Percentiles rank a stretch among this genome's conserved stretches.
Conservation (phyloP, 2,329 filamentous ascomycete species). For the Penicillium sp. region DNA sequence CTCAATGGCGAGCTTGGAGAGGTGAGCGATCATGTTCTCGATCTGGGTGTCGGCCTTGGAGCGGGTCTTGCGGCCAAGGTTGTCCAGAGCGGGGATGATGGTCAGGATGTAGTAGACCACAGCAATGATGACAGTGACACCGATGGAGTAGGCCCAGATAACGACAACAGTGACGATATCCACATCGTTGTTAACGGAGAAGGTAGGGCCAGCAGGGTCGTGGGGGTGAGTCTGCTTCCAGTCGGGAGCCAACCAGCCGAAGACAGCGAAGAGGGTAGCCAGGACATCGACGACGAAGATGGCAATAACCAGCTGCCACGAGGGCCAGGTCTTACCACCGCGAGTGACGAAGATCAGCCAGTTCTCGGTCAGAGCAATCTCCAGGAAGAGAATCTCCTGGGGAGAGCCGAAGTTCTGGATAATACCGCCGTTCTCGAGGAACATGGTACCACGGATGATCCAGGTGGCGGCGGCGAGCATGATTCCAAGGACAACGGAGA, state of each 20-base stretch:
- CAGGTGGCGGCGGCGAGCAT: slow-evolving; percentile 73
- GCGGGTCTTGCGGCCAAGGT: slow-evolving; percentile 57
- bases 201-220: slow-evolving; percentile 30
- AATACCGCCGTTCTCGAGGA: slow-evolving; percentile 71
- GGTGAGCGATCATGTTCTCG: slow-evolving; percentile 58
- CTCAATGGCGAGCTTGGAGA: slow-evolving; percentile 57
- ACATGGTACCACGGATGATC: slow-evolving; percentile 73
- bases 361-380: slow-evolving; percentile 91
- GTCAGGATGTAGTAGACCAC: slow-evolving; percentile 57
- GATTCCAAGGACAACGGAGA: slow-evolving; percentile 62
- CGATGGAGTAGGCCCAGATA: slow-evolving; percentile 58
- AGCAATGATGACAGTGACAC: slow-evolving; percentile 57
- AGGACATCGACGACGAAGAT: slow-evolving; percentile 73
- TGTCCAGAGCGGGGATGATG: slow-evolving; percentile 51
- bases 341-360: slow-evolving; percentile 97
- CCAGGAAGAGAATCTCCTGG: slow-evolving; percentile 82
- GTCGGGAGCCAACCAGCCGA: slow-evolving; percentile 71
- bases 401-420: slow-evolving; percentile 75
- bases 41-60: slow-evolving; percentile 57
- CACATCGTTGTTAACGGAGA: slow-evolving; percentile 56
- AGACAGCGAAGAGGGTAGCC: slow-evolving; percentile 74
- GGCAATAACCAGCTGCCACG: slow-evolving; percentile 72
- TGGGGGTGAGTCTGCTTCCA: slow-evolving; percentile 34
- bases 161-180: slow-evolving; percentile 62
- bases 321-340: slow-evolving; percentile 75